Percentiles rank a stretch among this genome's conserved stretches.
phyloP scores from a whole-genome alignment of 768 basidiomycete species.

The Royoungia palumana region DNA sequence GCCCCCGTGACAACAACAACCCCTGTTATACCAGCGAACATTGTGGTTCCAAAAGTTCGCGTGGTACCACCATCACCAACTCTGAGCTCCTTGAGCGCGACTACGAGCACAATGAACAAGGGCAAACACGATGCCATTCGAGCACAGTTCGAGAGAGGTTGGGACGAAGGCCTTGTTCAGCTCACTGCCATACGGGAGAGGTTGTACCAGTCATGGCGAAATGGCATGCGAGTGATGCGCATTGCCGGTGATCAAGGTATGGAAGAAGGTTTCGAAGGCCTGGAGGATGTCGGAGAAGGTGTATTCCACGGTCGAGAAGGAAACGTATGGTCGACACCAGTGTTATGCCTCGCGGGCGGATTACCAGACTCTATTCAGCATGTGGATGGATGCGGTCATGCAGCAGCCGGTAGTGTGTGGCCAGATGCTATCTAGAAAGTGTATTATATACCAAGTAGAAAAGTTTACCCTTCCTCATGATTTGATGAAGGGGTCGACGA shows the following conservation, averaged over 20 bases:
- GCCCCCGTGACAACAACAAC: constrained; percentile 17
- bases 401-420: constrained; percentile 32
- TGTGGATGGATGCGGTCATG: constrained; percentile 38
- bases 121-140: constrained; percentile 41
- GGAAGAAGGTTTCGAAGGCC: constrained; percentile 33
- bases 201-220: constrained; percentile 43
- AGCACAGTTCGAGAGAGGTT: constrained; percentile 56
- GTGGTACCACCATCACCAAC: constrained; percentile 54
- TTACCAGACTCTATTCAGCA: constrained; percentile 26
- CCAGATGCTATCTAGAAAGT: constrained; percentile 29
- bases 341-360: constrained; percentile 40
- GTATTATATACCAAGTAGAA: constrained; percentile 5
- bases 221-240: constrained; percentile 44
- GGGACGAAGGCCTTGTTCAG: constrained; percentile 56
- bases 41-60: constrained; percentile 42
- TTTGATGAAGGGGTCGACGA: constrained; percentile 24
- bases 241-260: constrained; percentile 30
- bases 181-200: constrained; percentile 48
- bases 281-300: constrained; percentile 31
- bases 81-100: constrained; percentile 49
- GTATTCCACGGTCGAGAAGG: constrained; percentile 23
- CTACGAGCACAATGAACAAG: constrained; percentile 27
- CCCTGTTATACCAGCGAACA: constrained; percentile 9
- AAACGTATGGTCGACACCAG: constrained; percentile 23
- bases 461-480: background rate